Base-by-base conservation (phyloP, 805 yeast species). In the Yarrowia bubula region DNA sequence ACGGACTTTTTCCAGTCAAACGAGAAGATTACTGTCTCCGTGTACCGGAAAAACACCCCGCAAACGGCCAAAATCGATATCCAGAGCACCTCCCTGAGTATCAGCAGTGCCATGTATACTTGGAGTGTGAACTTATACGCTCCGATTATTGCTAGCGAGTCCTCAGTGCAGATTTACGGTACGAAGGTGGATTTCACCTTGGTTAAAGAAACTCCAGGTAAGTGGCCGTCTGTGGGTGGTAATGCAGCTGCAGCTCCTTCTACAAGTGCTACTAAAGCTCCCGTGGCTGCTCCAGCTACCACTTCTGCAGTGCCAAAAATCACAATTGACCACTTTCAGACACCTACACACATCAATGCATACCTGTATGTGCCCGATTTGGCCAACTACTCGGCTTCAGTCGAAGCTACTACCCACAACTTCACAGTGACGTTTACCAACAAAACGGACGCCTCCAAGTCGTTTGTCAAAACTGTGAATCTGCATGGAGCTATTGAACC, bases 181-280 rank as follows among this genome's bases (percentile, higher is more conserved):
- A 88, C 95, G 18, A 93, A 93, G 71, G 69, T 93, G 3, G 98
- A 93, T 74, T 72, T 92, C 8, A 74, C 74, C n/a, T 75, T 92
- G 44, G 72, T 51, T 31, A 92, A 92, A 72, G 73, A 71, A 9
- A 69, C 69, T 1, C 58, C 65, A 2, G 58, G 31, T 9, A 63
- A 63, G 4, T 44, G 48, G 42, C 39, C 65, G 8, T 17, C 28
- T 8, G 53, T 37, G 1, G 38, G 39, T 31, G 66, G 17, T 3
- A 33, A 69, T 8, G 64, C 62, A 5, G 50, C 67, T 1, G 62
- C 64, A 11, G 48, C 61, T 17, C 39, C n/a, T n/a, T n/a, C n/a
- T n/a, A n/a, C n/a, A n/a, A n/a, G n/a, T n/a, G n/a, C n/a, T n/a
- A n/a, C n/a, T n/a, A n/a, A n/a, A 31, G 6, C 41, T 14, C 42